phyloP scores from a whole-genome alignment of 345 rosid genomes.

The Trapa incisa region DNA sequence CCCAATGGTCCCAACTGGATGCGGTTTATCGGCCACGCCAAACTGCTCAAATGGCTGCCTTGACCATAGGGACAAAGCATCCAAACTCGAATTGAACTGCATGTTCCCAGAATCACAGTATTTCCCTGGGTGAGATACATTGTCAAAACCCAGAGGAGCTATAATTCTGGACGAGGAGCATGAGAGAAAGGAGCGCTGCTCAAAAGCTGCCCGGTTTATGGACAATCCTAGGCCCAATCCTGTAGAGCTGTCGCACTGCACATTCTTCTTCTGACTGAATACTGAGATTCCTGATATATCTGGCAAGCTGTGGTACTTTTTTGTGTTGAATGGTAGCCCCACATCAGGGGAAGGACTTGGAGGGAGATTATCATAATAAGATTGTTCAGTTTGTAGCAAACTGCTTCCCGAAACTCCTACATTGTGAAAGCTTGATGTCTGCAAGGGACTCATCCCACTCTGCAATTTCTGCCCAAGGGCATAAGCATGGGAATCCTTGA shows the following conservation, averaged over 20 bases:
- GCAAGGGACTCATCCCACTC: constrained; percentile 47
- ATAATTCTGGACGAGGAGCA: constrained; percentile 37
- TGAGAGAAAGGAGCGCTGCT: constrained; percentile 29
- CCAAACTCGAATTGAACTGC: constrained; percentile 21
- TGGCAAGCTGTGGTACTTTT: constrained; percentile 85
- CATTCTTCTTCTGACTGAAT: constrained; percentile 41
- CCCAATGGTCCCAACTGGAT: constrained; percentile 29
- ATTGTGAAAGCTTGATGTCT: constrained; percentile 48
- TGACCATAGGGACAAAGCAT: constrained; percentile 77
- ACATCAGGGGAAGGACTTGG: constrained; percentile 31
- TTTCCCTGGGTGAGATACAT: constrained; percentile 33
- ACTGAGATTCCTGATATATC: constrained; percentile 66
- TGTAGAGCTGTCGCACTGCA: constrained; percentile 41
- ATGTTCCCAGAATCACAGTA: constrained; percentile 30
- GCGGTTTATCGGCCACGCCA: constrained; percentile 61
- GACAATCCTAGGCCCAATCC: constrained; percentile 44
- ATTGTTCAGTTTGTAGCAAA: constrained; percentile 38
- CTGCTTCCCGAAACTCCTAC: constrained; percentile 41
- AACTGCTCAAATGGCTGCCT: constrained; percentile 96
- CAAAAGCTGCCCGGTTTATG: constrained; percentile 35
- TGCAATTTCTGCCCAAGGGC: constrained; percentile 53
- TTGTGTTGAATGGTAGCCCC: constrained; percentile 35
- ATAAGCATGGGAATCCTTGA: constrained; percentile 38
- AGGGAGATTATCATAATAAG: constrained; percentile 33
- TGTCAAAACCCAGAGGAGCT: constrained; percentile 32